Conservation (phyloP, 345 rosid species). For the Excoecaria agallocha region DNA sequence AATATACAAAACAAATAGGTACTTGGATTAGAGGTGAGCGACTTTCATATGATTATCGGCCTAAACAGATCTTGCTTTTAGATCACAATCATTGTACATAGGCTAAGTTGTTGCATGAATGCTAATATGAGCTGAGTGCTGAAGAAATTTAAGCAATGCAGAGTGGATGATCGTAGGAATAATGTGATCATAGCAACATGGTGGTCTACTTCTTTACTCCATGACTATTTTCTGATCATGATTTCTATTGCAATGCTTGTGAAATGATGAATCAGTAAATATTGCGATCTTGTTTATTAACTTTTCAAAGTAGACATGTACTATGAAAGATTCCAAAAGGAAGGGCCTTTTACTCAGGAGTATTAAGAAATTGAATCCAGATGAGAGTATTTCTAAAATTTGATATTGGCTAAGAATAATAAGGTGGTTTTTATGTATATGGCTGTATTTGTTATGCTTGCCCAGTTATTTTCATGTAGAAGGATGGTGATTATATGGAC, state of each 20-base stretch:
- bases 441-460: slow-evolving; percentile 6
- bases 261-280: background rate
- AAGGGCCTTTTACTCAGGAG: background rate
- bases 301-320: background rate
- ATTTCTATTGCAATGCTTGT: background rate
- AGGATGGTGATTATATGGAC: slow-evolving; percentile 1
- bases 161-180: background rate
- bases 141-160: background rate
- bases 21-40: background rate
- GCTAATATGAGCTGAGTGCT: background rate
- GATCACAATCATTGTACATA: background rate
- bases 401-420: no score
- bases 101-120: background rate
- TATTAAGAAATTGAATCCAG: background rate
- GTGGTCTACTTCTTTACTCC: background rate
- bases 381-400: background rate
- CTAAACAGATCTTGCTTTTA: background rate
- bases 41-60: background rate
- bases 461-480: background rate
- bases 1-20: background rate
- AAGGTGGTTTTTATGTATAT: background rate
- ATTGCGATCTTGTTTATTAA: background rate
- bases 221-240: background rate
- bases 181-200: background rate
- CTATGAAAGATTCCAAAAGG: background rate